Evolutionary conservation across 2,329 filamentous ascomycete species (phyloP).

Genomic region (Colletotrichum tanaceti): DNA sequence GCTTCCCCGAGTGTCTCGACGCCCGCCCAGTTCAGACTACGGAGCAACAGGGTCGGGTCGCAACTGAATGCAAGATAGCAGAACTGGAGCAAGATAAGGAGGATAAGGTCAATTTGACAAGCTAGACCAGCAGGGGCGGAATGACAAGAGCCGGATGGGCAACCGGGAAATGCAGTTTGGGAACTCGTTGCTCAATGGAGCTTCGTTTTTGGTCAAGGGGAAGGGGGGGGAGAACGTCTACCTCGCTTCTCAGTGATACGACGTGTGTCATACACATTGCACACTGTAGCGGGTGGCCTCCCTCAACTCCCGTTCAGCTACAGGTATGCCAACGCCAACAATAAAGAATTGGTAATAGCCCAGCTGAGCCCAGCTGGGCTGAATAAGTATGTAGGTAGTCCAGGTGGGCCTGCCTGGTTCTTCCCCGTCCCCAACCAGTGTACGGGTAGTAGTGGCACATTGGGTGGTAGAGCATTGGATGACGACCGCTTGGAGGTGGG

Average conservation of each 20-base stretch:
- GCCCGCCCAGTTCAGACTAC: neutral
- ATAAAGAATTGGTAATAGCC: slow-evolving; percentile 21
- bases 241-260: slow-evolving; percentile 21
- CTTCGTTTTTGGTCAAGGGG: slow-evolving; percentile 8
- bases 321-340: neutral
- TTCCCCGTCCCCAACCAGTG: slow-evolving; percentile 14
- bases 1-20: slow-evolving; percentile 9
- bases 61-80: slow-evolving; percentile 33
- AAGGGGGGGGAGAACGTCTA: neutral
- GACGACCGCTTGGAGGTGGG: slow-evolving; percentile 15
- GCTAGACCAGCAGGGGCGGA: slow-evolving; percentile 21
- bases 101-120: slow-evolving; percentile 20
- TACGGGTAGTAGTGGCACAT: slow-evolving; percentile 16
- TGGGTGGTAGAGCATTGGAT: slow-evolving; percentile 32
- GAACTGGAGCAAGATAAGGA: slow-evolving; percentile 20
- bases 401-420: slow-evolving; percentile 20
- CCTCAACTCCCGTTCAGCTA: neutral
- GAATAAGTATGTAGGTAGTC: neutral
- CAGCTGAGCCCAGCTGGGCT: slow-evolving; percentile 11
- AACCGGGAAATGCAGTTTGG: slow-evolving; percentile 11
- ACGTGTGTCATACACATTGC: slow-evolving; percentile 18
- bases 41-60: slow-evolving; percentile 4
- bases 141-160: slow-evolving; percentile 7
- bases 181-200: slow-evolving; percentile 18
- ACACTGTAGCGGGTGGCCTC: slow-evolving; percentile 17